Conservation (phyloP, 371 early-diverging fungal genomes). For the Capillidium heterosporum region DNA sequence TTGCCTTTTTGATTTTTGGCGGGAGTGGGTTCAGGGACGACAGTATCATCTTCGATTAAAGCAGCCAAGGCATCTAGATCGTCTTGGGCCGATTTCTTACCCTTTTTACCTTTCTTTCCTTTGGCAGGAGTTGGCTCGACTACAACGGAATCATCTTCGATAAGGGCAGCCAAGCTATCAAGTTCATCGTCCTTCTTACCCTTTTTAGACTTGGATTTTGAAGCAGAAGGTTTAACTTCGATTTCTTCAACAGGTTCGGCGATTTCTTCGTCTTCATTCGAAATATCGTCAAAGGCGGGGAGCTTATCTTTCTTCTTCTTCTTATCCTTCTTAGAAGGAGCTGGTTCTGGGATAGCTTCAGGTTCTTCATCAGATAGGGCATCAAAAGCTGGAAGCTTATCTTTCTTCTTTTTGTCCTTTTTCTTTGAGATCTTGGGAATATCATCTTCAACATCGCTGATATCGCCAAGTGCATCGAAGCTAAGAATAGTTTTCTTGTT, state of each 20-base stretch:
- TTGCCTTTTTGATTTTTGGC: not conserved
- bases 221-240: no score
- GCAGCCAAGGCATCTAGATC: not conserved
- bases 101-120: conserved; percentile 1
- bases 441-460: not conserved
- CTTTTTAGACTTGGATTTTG: not conserved
- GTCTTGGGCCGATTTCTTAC: not conserved
- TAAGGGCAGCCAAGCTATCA: not conserved
- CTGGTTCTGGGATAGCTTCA: not conserved
- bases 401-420: not conserved
- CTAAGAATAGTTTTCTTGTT: not conserved
- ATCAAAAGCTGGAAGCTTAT: not conserved
- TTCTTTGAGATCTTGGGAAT: not conserved
- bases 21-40: not conserved
- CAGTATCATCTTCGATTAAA: not conserved
- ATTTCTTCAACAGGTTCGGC: no score
- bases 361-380: not conserved
- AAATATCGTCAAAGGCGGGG: no score
- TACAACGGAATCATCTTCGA: not conserved
- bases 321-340: not conserved
- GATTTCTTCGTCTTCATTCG: no score
- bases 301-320: not conserved
- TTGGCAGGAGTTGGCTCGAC: not conserved
- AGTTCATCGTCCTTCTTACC: not conserved
- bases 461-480: not conserved